phyloP scores from a whole-genome alignment of 1,139 yeast species.

The Geotrichum europaeum region DNA sequence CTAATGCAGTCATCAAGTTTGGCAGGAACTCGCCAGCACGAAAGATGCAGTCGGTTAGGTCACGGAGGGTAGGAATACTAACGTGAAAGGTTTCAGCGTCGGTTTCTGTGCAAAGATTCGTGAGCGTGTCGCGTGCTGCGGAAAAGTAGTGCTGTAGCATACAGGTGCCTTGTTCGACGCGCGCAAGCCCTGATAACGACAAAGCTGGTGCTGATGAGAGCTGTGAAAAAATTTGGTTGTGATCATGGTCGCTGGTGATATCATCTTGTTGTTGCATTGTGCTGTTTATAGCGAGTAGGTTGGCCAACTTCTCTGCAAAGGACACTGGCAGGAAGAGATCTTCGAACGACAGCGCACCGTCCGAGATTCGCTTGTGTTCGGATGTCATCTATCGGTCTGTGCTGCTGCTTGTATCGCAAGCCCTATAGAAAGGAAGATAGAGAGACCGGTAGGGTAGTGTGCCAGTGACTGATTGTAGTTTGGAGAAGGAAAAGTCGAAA shows the following conservation, averaged over 20 bases:
- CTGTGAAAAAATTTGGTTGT: neutral
- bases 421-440: neutral
- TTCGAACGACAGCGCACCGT: neutral
- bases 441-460: neutral
- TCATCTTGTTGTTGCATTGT: neutral
- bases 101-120: conserved; percentile 24
- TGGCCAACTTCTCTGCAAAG: neutral
- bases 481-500: neutral
- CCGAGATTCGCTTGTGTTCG: neutral
- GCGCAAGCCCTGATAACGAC: neutral
- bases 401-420: neutral
- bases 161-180: conserved; percentile 13
- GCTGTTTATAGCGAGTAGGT: neutral
- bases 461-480: neutral
- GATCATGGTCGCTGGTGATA: neutral
- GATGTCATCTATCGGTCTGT: neutral
- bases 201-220: neutral
- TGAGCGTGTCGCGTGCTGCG: conserved; percentile 22
- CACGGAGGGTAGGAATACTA: conserved; percentile 42
- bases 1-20: conserved; percentile 39
- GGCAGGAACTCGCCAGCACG: conserved; percentile 46
- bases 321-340: neutral
- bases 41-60: conserved; percentile 40
- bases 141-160: conserved; percentile 23
- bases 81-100: conserved; percentile 46